Base-by-base conservation (phyloP, 805 yeast genomes). In the Debaryomyces castellii region DNA sequence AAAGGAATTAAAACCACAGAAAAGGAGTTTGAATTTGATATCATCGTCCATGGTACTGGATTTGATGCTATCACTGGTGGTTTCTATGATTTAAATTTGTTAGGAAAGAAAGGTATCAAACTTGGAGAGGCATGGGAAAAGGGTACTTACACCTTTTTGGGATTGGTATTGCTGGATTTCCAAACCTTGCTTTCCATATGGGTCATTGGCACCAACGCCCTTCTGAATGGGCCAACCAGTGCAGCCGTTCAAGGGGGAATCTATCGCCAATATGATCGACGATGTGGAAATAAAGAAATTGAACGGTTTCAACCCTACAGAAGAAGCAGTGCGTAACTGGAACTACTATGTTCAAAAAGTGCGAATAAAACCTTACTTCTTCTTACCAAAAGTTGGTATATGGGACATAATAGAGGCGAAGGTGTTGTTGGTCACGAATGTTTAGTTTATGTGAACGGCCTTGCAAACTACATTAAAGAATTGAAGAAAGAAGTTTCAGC, bases 181-280 rank as follows among this genome's bases (percentile, higher is more conserved):
- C 67, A 21, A 63, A 63, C 48, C 41, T 63, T 62, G 54, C 43
- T 57, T 50, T 46, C 43, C 57, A 14, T 64, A 63, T 43, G 67
- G 68, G 8, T 66, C 67, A 5, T 62, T 58, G 30, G 62, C 55
- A 3, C 67, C 68, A 14, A 59, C 64, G 28, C 55, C 62, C 4
- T 58, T 62, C 44, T 45, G 51, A 62, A 63, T 45, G 67, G 65
- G 7, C 67, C 67, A 23, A 48, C 59, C 11, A 51, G 60, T 41
- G 40, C 44, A 37, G 58, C 55, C 32, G 34, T 61, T 16, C 65
- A 63, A 44, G n/a, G 50, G 48, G 5, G 49, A 50, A n/a, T 14
- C 20, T 7, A 30, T 30, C 7, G 16, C 20, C 14, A 30, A 37
- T 23, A 2, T 21, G 5, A 47, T 62, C 43, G 48, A 48, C 28